Conservation (phyloP, 2,329 filamentous ascomycete genomes). For the Alternaria sp. region DNA sequence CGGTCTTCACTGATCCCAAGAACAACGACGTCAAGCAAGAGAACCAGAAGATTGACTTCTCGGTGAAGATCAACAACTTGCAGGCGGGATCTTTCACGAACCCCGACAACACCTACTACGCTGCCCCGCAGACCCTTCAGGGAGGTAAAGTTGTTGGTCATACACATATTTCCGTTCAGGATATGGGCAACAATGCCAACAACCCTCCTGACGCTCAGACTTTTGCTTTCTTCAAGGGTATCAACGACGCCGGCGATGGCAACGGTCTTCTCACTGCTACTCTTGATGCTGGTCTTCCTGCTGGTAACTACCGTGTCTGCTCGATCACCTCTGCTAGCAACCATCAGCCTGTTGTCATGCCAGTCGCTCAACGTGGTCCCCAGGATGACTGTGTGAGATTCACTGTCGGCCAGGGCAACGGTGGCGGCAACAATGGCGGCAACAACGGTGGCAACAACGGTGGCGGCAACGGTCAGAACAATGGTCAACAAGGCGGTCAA, state of each 20-base stretch:
- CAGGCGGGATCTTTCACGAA: conserved; percentile 65
- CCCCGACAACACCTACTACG: conserved; percentile 63
- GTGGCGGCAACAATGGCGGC: conserved; percentile 19
- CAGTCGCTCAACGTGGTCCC: conserved; percentile 62
- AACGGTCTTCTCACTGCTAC: conserved; percentile 57
- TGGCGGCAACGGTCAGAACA: neutral
- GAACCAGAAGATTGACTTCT: conserved; percentile 56
- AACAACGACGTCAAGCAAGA: conserved; percentile 53
- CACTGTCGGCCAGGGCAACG: conserved; percentile 47
- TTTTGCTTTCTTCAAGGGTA: conserved; percentile 68
- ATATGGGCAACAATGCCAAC: conserved; percentile 52
- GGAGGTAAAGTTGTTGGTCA: conserved; percentile 57
- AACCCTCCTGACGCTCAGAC: conserved; percentile 53
- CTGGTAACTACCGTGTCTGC: conserved; percentile 62
- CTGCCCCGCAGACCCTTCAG: conserved; percentile 62
- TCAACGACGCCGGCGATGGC: conserved; percentile 62
- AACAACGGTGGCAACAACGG: neutral
- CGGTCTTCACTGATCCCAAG: conserved; percentile 60
- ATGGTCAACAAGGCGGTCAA: conserved; percentile 6
- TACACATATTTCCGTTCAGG: conserved; percentile 63
- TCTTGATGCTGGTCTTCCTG: conserved; percentile 58
- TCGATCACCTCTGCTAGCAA: conserved; percentile 62
- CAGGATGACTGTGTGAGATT: conserved; percentile 65
- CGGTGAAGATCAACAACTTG: conserved; percentile 60
- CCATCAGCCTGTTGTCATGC: conserved; percentile 68